phyloP scores from a whole-genome alignment of 2,329 filamentous ascomycete genomes.

The Sclerotinia trifoliorum region DNA sequence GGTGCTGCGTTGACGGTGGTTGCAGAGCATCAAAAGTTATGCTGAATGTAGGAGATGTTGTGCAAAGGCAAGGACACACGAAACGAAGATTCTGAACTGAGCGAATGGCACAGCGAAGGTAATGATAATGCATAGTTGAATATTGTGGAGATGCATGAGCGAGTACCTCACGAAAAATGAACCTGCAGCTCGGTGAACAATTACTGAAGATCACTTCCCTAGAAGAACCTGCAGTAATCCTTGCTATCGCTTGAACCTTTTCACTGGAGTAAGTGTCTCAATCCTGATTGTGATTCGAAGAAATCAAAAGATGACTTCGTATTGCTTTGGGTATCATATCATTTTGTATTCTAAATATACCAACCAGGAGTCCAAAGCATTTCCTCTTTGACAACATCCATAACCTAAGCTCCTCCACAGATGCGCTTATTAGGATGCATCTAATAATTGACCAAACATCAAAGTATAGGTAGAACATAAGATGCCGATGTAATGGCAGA shows the following conservation, averaged over 20 bases:
- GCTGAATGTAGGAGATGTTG: not conserved
- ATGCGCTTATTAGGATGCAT: not conserved
- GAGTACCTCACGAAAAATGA: not conserved
- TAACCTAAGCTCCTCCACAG: not conserved
- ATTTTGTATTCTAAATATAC: not conserved
- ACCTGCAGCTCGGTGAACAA: not conserved
- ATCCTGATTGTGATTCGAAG: not conserved
- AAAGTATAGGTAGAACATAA: not conserved
- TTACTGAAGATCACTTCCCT: not conserved
- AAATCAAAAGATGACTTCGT: not conserved
- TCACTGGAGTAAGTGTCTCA: not conserved
- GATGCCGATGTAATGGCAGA: not conserved
- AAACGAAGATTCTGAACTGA: not conserved
- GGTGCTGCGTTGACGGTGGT: constrained; percentile 1
- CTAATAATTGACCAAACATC: not conserved
- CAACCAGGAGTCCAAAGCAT: not conserved
- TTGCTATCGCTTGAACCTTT: not conserved
- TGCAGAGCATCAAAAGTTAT: not conserved
- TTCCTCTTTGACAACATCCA: not conserved
- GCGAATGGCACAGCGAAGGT: not conserved
- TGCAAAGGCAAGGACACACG: not conserved
- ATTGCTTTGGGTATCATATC: constrained; percentile 12
- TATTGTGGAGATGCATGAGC: not conserved
- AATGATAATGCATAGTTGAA: not conserved
- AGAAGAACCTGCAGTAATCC: not conserved